Base-by-base conservation (phyloP, 1,139 yeast genomes). In the Candida albicans region DNA sequence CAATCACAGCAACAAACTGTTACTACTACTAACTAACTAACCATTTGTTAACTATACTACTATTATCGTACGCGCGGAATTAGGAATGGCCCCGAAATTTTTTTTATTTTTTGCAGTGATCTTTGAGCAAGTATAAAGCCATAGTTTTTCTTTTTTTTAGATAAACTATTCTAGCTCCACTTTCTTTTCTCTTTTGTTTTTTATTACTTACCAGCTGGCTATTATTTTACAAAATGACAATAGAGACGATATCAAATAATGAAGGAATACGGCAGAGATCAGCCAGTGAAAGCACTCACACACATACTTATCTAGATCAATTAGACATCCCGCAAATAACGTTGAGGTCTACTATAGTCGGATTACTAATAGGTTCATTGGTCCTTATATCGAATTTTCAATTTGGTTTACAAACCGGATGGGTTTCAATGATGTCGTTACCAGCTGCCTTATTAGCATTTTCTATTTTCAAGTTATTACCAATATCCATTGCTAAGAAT, bases 391-490 rank as follows among this genome's bases (percentile, higher is more conserved):
- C 96, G 2, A 93, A 93, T 62, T 93, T 93, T 68, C 98, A 91
- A 59, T 93, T 93, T 62, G 99, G 99, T 1, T 71, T 93, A 26
- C 99, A 93, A 59, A 91, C 97, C 0, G 99, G 99, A 1, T 93
- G 99, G 99, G 97, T 93, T 1, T 89, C 96, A 8, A 93, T 93
- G 99, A 93, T 93, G 99, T 87, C 96, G n/a, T 70, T 93, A 44
- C 98, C 99, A 0, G 86, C 96, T 6, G 96, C 98, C 0, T 65
- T 93, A 41, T 65, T 93, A 18, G 97, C 95, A 1, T 91, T 82
- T 64, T 87, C 96, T 0, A 68, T 86, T 22, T 93, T 91, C 67
- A 84, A 81, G 53, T 55, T 79, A 2, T 72, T 79, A 42, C 75
- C 70, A 33, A 79, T 56, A 54, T 68, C 61, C 44, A 4, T 37